These are phyloP conservation scores for Margaritispora aquatica DNA, from an alignment of 495 filamentous ascomycete genomes.

Conservation along the genomic window DNA sequence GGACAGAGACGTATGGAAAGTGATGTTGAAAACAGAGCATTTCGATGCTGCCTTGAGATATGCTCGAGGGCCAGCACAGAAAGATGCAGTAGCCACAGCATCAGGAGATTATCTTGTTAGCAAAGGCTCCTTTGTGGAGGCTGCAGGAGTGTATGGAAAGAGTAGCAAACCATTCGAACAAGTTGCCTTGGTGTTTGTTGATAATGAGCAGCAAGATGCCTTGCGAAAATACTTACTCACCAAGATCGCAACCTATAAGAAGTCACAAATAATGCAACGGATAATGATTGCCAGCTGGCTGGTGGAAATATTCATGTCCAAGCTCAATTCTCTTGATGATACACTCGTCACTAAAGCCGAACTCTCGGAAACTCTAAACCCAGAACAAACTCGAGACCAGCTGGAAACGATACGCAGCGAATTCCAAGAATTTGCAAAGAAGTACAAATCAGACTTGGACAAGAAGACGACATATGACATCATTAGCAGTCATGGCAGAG, in stretches of 20 bases:
- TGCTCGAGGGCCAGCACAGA: conserved; percentile 65
- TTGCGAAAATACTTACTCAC: conserved; percentile 83
- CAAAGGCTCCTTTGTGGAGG: conserved; percentile 75
- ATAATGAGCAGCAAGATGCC: conserved; percentile 84
- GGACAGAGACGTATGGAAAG: conserved; percentile 88
- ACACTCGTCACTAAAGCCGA: conserved; percentile 88
- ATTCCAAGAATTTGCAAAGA: conserved; percentile 81
- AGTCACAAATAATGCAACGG: conserved; percentile 80
- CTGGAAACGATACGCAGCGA: conserved; percentile 63
- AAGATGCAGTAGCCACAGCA: conserved; percentile 81
- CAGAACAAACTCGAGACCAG: conserved; percentile 64
- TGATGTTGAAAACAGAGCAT: conserved; percentile 75
- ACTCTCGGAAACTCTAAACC: conserved; percentile 61
- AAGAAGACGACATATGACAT: conserved; percentile 90
- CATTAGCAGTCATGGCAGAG: conserved; percentile 89
- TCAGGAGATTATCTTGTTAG: conserved; percentile 81
- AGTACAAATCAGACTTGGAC: conserved; percentile 81
- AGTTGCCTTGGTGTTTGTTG: conserved; percentile 85
- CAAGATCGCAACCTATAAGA: conserved; percentile 78
- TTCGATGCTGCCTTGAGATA: conserved; percentile 84
- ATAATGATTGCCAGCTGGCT: conserved; percentile 95
- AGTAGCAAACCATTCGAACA: conserved; percentile 97
- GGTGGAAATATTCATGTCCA: conserved; percentile 93
- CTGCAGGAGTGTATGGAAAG: conserved; percentile 83
- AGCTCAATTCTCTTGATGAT: conserved; percentile 90